Conservation (phyloP, 2,329 filamentous ascomycete species). For the Paecilomyces sp. region DNA sequence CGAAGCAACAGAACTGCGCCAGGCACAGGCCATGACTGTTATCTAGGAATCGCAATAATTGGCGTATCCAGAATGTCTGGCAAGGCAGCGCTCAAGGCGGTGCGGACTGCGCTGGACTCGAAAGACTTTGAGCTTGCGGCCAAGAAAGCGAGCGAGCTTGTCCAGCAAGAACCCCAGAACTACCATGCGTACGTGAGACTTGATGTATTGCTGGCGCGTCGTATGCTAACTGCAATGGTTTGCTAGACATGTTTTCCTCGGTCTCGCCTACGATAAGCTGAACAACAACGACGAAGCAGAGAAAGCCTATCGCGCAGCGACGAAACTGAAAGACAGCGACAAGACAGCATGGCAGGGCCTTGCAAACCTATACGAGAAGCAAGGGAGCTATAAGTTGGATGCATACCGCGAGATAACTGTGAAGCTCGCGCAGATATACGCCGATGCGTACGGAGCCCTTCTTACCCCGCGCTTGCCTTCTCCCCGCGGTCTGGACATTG, state of each 20-base stretch:
- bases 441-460: conserved; percentile 48
- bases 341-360: conserved; percentile 88
- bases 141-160: conserved; percentile 59
- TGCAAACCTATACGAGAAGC: conserved; percentile 75
- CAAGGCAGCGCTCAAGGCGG: conserved; percentile 74
- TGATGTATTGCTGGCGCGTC: not conserved
- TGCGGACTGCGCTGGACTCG: conserved; percentile 68
- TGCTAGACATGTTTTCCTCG: conserved; percentile 71
- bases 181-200: conserved; percentile 63
- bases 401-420: conserved; percentile 69
- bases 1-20: not conserved
- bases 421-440: conserved; percentile 67
- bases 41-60: conserved; percentile 69
- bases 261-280: conserved; percentile 74
- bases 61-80: conserved; percentile 43
- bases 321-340: conserved; percentile 64
- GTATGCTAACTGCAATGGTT: conserved; percentile 7
- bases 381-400: conserved; percentile 60
- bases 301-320: conserved; percentile 65
- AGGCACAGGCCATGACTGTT: conserved; percentile 33
- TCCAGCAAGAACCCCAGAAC: conserved; percentile 67
- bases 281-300: conserved; percentile 66
- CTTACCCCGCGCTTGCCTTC: not conserved
- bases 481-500: not conserved
- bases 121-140: conserved; percentile 73